Conservation (phyloP, 2,329 filamentous ascomycete genomes). For the Aspergillus candidus region DNA sequence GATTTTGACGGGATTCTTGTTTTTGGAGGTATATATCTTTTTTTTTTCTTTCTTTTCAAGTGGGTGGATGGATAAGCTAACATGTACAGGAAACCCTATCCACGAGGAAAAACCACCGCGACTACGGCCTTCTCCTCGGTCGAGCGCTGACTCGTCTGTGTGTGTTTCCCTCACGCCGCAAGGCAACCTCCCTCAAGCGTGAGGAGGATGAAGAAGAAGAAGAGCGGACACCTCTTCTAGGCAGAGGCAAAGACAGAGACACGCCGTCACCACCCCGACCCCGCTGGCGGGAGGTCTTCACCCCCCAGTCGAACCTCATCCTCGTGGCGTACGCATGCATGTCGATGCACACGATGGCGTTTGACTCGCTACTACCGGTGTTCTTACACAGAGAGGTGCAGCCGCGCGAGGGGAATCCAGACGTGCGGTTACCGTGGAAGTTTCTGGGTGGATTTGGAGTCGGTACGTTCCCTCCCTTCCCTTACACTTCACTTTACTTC, state of each 20-base stretch:
- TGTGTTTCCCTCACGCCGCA: constrained; percentile 15
- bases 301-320: constrained; percentile 66
- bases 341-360: constrained; percentile 75
- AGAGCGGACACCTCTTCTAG: constrained; percentile 30
- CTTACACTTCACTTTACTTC: background rate
- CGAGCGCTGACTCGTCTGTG: constrained; percentile 52
- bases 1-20: constrained; percentile 66
- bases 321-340: constrained; percentile 73
- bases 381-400: constrained; percentile 72
- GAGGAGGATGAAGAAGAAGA: constrained; percentile 16
- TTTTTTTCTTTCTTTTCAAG: constrained; percentile 43
- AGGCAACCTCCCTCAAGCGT: constrained; percentile 9
- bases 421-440: constrained; percentile 64
- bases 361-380: constrained; percentile 81
- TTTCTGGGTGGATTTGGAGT: constrained; percentile 78
- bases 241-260: constrained; percentile 6
- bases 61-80: constrained; percentile 2
- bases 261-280: constrained; percentile 8
- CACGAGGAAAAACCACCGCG: constrained; percentile 59
- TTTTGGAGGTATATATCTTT: constrained; percentile 55
- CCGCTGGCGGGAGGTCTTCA: constrained; percentile 61
- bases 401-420: constrained; percentile 48
- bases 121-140: constrained; percentile 72
- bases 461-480: constrained; percentile 23
- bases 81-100: constrained; percentile 67